These are phyloP conservation scores for Aspergillus ellipticus DNA, from an alignment of 495 filamentous ascomycete genomes.

Conservation along the genomic window DNA sequence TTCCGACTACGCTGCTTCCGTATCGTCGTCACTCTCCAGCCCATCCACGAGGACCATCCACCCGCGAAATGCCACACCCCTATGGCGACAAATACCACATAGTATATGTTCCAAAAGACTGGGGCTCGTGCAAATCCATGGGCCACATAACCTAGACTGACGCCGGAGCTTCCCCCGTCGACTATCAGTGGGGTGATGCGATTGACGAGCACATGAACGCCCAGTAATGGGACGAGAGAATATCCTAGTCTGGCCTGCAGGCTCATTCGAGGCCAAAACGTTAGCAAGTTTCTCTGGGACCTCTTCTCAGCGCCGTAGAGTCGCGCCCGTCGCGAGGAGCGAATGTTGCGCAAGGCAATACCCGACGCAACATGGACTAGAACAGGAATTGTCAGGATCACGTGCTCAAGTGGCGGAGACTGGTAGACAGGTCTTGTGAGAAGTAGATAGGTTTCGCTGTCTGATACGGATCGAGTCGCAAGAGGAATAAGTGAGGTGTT, in stretches of 20 bases:
- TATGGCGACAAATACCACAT: slow-evolving; percentile 60
- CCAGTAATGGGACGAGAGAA: slow-evolving; percentile 56
- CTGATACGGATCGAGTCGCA: slow-evolving; percentile 47
- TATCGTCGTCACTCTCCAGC: slow-evolving; percentile 42
- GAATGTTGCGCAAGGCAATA: slow-evolving; percentile 67
- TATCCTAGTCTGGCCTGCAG: slow-evolving; percentile 66
- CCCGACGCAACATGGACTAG: slow-evolving; percentile 59
- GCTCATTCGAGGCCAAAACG: slow-evolving; percentile 65
- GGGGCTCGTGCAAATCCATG: slow-evolving; percentile 76
- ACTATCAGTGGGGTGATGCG: slow-evolving; percentile 65
- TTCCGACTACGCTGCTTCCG: slow-evolving; percentile 32
- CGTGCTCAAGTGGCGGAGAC: slow-evolving; percentile 52
- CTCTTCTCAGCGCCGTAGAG: slow-evolving; percentile 64
- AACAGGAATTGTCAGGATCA: slow-evolving; percentile 43
- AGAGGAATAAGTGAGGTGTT: slow-evolving; percentile 78
- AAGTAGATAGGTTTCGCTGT: slow-evolving; percentile 55
- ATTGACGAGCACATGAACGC: slow-evolving; percentile 67
- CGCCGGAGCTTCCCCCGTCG: slow-evolving; percentile 77
- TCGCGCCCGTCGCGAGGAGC: slow-evolving; percentile 59
- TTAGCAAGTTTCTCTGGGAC: slow-evolving; percentile 30
- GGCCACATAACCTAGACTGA: slow-evolving; percentile 76
- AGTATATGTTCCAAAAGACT: slow-evolving; percentile 61
- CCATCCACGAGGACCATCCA: slow-evolving; percentile 75
- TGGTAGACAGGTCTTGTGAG: slow-evolving; percentile 75
- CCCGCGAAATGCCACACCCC: slow-evolving; percentile 79